A percentile compares a stretch with the other conserved stretches of the same genome.
These are phyloP conservation scores for Penicillium sp. DNA, from an alignment of 2,329 filamentous ascomycete species.

Conservation along the genomic window DNA sequence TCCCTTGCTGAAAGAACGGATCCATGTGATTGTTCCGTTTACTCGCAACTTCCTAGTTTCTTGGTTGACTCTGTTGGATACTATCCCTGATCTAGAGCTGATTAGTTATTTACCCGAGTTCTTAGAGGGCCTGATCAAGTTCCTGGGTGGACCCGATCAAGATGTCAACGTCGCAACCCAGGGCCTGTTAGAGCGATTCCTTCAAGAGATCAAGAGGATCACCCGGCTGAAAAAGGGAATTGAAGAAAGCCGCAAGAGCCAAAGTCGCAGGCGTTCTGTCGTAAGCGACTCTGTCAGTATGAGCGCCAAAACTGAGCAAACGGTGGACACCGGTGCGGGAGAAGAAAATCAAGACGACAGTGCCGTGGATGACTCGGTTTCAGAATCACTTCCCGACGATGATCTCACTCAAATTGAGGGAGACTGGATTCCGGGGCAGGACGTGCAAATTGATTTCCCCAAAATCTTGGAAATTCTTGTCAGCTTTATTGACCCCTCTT, in stretches of 20 bases:
- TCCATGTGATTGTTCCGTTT: conserved; percentile 91
- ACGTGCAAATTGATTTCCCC: conserved; percentile 90
- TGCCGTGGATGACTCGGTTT: conserved; percentile 51
- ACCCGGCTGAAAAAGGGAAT: conserved; percentile 89
- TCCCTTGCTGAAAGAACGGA: conserved; percentile 87
- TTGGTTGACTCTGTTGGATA: conserved; percentile 93
- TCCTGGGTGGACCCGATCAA: conserved; percentile 83
- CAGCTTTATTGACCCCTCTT: conserved; percentile 77
- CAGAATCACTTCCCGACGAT: conserved; percentile 51
- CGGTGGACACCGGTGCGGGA: conserved; percentile 32
- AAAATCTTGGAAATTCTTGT: conserved; percentile 91
- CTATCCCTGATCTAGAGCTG: conserved; percentile 92
- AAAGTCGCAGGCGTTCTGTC: conserved; percentile 68
- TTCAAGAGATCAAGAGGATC: conserved; percentile 92
- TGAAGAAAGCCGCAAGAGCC: conserved; percentile 73
- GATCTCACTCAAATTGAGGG: conserved; percentile 68
- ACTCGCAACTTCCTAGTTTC: conserved; percentile 92
- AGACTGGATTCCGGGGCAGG: conserved; percentile 96
- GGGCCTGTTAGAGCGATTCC: conserved; percentile 80
- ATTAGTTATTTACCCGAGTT: conserved; percentile 92
- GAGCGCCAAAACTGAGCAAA: conserved; percentile 47
- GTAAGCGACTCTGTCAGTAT: conserved; percentile 67
- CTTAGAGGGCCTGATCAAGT: conserved; percentile 82
- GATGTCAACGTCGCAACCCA: conserved; percentile 97
- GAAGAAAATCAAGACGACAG: conserved; percentile 53